Percentiles rank a stretch among this genome's conserved stretches.
Conservation (phyloP, 257 asterid genomes). For the Verbascum thapsus region DNA sequence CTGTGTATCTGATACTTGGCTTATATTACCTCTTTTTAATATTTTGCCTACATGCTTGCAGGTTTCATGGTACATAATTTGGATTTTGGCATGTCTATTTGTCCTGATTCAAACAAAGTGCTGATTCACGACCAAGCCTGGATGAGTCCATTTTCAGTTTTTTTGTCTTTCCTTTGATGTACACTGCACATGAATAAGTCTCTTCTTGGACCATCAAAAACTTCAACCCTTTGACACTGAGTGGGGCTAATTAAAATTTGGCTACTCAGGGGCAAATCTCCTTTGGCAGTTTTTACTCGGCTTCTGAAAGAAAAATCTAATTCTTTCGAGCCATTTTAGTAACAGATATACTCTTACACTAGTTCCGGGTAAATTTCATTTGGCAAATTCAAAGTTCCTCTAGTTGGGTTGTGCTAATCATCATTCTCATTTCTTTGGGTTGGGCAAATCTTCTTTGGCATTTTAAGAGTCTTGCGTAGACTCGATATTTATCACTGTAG, state of each 20-base stretch:
- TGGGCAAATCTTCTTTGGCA: conserved; percentile 87
- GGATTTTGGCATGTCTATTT: background rate
- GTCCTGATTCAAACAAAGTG: conserved; percentile 8
- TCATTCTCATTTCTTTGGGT: background rate
- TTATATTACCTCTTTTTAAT: conserved; percentile 20
- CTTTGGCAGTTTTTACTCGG: conserved; percentile 56
- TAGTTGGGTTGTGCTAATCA: too few species aligned
- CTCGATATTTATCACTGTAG: too few species aligned
- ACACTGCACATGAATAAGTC: too few species aligned
- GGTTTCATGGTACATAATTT: conserved; percentile 30
- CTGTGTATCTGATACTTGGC: too few species aligned
- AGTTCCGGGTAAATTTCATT: conserved; percentile 64
- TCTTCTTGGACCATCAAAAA: conserved; percentile 13
- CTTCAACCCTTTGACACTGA: conserved; percentile 37
- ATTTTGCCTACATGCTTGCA: conserved; percentile 29
- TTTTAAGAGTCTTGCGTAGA: conserved; percentile 26
- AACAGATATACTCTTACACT: conserved; percentile 20
- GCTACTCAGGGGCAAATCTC: conserved; percentile 56
- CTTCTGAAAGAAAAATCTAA: conserved; percentile 33
- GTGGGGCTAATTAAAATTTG: conserved; percentile 32
- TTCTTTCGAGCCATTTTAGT: conserved; percentile 40
- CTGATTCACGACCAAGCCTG: conserved; percentile 33
- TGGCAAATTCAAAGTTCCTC: conserved; percentile 50
- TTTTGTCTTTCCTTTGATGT: too few species aligned
- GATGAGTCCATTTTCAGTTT: background rate